Conservation (phyloP, 495 filamentous ascomycete species). For the Recurvomyces mirabilis region DNA sequence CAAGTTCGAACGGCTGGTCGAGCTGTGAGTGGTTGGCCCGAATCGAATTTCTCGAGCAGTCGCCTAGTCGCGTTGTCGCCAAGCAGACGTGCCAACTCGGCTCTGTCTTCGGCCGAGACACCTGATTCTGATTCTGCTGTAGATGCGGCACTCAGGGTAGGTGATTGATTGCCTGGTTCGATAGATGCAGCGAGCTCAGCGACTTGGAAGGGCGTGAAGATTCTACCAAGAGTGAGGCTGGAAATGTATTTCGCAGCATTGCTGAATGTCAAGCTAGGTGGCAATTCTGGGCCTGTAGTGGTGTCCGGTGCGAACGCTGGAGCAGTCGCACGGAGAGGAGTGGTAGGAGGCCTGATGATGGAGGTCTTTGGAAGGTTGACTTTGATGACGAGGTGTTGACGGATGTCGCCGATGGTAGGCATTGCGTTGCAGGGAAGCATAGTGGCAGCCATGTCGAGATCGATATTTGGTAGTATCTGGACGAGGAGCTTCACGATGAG, state of each 20-base stretch:
- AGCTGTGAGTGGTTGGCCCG: neutral
- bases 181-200: neutral
- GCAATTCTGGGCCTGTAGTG: neutral
- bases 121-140: neutral
- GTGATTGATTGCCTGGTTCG: no score
- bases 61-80: neutral
- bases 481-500: constrained; percentile 4
- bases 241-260: no score
- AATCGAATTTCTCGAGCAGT: neutral
- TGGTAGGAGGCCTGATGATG: neutral
- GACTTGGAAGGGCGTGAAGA: neutral
- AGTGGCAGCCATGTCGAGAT: constrained; percentile 4
- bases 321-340: neutral
- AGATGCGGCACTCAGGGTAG: neutral
- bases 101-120: neutral
- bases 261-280: neutral
- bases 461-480: neutral
- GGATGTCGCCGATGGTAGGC: no score
- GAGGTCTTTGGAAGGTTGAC: neutral
- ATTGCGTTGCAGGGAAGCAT: no score
- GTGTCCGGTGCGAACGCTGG: neutral
- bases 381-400: neutral
- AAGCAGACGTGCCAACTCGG: neutral
- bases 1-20: neutral
- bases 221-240: neutral